These are phyloP conservation scores for Biscogniauxia mediterranea DNA, from an alignment of 2,329 filamentous ascomycete species.

Conservation along the genomic window DNA sequence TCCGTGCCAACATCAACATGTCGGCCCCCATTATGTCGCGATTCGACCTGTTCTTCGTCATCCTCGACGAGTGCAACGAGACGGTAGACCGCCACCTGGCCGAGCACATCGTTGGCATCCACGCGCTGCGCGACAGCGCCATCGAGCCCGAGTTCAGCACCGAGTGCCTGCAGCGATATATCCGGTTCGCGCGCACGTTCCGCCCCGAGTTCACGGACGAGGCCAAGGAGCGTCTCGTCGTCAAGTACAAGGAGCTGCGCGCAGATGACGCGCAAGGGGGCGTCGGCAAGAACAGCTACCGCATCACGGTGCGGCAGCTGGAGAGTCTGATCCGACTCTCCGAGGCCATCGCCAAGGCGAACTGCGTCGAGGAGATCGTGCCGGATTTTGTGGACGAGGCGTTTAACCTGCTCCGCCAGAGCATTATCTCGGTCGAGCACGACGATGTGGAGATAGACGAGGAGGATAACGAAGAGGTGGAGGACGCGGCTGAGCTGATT, in stretches of 20 bases:
- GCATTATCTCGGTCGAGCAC: conserved; percentile 96
- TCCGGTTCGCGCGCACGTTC: conserved; percentile 93
- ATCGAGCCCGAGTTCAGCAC: conserved; percentile 93
- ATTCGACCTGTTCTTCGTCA: conserved; percentile 98
- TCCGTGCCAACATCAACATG: conserved; percentile 97
- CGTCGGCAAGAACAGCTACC: conserved; percentile 90
- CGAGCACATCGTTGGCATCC: conserved; percentile 90
- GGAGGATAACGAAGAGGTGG: conserved; percentile 50
- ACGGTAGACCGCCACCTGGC: conserved; percentile 85
- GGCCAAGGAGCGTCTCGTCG: conserved; percentile 79
- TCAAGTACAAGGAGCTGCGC: conserved; percentile 93
- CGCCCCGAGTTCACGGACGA: conserved; percentile 87
- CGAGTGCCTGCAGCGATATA: conserved; percentile 94
- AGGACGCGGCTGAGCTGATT: conserved; percentile 46
- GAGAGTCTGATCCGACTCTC: conserved; percentile 94
- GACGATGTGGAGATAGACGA: conserved; percentile 95
- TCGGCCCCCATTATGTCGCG: conserved; percentile 98
- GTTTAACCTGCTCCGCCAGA: conserved; percentile 85
- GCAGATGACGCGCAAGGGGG: conserved; percentile 93
- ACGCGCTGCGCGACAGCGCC: conserved; percentile 88
- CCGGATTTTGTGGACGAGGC: conserved; percentile 87
- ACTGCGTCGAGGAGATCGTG: conserved; percentile 88
- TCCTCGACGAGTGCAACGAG: conserved; percentile 96
- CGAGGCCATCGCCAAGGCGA: conserved; percentile 97
- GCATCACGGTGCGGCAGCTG: conserved; percentile 93